Evolutionary conservation across 2,329 filamentous ascomycete genomes (phyloP), one percentile per base, ranked within the genome.

Genomic region (Trichophaea hybrida): DNA sequence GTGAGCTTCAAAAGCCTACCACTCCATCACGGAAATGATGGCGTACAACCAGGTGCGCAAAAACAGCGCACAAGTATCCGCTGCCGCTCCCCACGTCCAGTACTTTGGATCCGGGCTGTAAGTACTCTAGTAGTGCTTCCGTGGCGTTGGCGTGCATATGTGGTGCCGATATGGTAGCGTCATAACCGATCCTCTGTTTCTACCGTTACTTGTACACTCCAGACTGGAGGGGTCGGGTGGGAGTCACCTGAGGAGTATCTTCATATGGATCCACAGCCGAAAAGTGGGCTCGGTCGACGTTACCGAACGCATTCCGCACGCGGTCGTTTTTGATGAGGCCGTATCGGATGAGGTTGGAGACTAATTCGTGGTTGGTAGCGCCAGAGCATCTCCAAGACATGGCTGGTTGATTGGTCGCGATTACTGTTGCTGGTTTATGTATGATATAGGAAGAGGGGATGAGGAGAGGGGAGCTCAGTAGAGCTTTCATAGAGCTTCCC

Each of bases 381-480:
- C 88, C 91, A 5, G 84, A 86, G 72, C 86, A 88, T 66, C 82
- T 81, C 93, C 93, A 98, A 61, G 91, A 90, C 93, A 98, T 97
- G 24, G 24, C 24, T 24, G 24, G 24, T 24, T 24, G 24, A 24
- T 24, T 24, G 24, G 24, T 3, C 24, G 24, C 24, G 24, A 24
- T 24, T 24, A 24, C 24, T 24, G 24, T 24, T 24, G 24, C 24
- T 24, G 24, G 24, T 24, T 24, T 24, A 24, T 24, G 24, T 24
- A 24, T 24, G 24, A 24, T 24, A 24, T 24, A 24, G 24, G 24
- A 24, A 24, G 24, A 24, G 1, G 24, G 24, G 24, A 24, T 24
- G 24, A 24, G 24, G 24, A 3, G 24, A 24, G 24, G 24, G 24
- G 24, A 24, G 24, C 24, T 24, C 24, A 24, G 24, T 24, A 24